Base-by-base conservation (phyloP, 139 green algal species). In the Chlorella sp. region DNA sequence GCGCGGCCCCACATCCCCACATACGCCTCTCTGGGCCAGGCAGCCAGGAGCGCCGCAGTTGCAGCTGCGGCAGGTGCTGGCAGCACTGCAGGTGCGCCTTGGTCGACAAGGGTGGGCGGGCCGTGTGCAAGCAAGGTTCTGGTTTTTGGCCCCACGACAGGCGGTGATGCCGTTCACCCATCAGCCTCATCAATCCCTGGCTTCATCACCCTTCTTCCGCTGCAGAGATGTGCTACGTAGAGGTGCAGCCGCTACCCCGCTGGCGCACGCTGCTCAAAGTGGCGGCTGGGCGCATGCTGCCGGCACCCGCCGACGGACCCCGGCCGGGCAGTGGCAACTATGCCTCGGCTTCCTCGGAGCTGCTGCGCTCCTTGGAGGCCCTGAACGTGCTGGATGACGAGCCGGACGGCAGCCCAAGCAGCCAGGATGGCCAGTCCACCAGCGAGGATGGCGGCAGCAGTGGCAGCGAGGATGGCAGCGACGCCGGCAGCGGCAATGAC, bases 1-100 rank as follows among this genome's bases (percentile, higher is more conserved):
- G 65, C 73, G 51, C 85, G 85, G 28, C 70, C 85, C 30, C 85
- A 78, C 78, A 60, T 88, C 41, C 85, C 85, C 38, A 88, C 47
- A 56, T 88, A 88, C 55, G 64, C 69, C 5, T 81, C 73, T 30
- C 32, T 88, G 21, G 78, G 44, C 36, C 23, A 62, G 38, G 69
- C 69, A 16, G 69, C 69, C 69, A 55, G 25, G 25, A 41, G 25
- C 25, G 9, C 39, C 3, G 70, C 39, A 21, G 68, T 67, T 55
- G 72, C 30, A 44, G 64, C 83, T 18, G 39, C 63, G 2, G 63
- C 28, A 6, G 51, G 55, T 32, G 5, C 51, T 13, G 68, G 81
- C 74, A 23, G 73, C 63, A 36, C 26, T 20, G 71, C 81, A 38
- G 36, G 57, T 30, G 60, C 7, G 51, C 51, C 9, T 2, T 60